Percentiles rank a stretch among this genome's conserved stretches.
Evolutionary conservation across 1,284 basidiomycete genomes (phyloP).

Genomic region (Cryptococcus sp.): DNA sequence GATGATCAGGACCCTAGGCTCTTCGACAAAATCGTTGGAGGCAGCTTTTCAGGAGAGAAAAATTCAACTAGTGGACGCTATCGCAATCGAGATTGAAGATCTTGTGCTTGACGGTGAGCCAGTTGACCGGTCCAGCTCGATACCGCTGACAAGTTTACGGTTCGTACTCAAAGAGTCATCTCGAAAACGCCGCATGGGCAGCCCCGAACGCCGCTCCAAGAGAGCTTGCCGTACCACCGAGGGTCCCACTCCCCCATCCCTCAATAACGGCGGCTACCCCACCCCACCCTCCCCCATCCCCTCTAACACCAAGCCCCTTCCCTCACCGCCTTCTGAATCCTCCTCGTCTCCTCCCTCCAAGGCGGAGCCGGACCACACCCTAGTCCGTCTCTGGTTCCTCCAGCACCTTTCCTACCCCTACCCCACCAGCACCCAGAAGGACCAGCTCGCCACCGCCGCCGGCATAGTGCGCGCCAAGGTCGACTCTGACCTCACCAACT

Average conservation of each 20-base stretch:
- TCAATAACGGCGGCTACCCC: background rate
- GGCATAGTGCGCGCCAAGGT: conserved; percentile 24
- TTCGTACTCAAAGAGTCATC: too few species aligned
- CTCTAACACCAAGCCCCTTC: background rate
- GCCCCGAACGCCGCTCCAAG: background rate
- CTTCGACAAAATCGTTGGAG: too few species aligned
- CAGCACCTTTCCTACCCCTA: conserved; percentile 30
- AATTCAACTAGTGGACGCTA: too few species aligned
- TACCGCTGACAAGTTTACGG: background rate
- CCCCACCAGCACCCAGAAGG: conserved; percentile 25
- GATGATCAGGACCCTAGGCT: background rate
- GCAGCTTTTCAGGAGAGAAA: too few species aligned
- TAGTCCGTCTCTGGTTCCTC: conserved; percentile 34
- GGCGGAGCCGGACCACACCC: conserved; percentile 9
- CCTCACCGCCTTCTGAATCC: background rate
- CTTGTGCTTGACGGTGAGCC: background rate
- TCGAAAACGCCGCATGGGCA: background rate
- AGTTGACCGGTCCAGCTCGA: background rate
- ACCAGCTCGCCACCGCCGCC: conserved; percentile 15
- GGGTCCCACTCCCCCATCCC: background rate
- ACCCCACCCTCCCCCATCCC: background rate
- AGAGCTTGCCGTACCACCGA: background rate
- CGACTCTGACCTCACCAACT: conserved; percentile 36
- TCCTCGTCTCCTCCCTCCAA: conserved; percentile 1
- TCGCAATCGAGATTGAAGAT: background rate